Base-by-base conservation (phyloP, 148 eudicot genomes). In the Vaccinium darrowii region DNA sequence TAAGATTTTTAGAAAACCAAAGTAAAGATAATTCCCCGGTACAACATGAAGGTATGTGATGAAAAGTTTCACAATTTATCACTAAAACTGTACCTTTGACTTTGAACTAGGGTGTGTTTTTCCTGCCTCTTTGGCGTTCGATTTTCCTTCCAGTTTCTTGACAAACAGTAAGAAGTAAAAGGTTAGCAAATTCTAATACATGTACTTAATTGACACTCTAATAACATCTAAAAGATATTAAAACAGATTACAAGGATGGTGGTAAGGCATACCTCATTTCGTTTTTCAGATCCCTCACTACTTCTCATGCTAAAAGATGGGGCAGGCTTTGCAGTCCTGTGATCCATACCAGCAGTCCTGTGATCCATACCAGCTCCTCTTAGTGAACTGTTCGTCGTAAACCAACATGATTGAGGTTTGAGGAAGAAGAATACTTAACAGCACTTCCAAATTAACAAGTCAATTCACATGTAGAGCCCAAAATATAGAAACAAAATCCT, bases 131-230 rank as follows among this genome's bases (percentile, higher is more conserved):
- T 89, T 90, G 50, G 90, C 81, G 58, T 77, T 81, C 39, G 89
- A 84, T 86, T 91, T 88, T 80, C 86, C 91, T 84, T 88, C 96
- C 39, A 81, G 63, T 72, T 88, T 92, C 85, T 90, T 91, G 18
- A 89, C 58, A 81, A 85, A 85, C 96, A 93, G 87, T 19, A 81
- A 69, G 67, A 85, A 69, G 67, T 33, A 52, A 51, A 51, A 78
- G 71, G 80, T 81, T 51, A 73, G 23, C n/a, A 65, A 75, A 76
- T 73, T 25, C 36, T 18, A 16, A 79, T 30, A 73, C 67, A 57
- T 19, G n/a, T 18, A 52, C 25, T 14, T 9, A 53, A 62, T 30
- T 8, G 12, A 39, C 74, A 39, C 2, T n/a, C 11, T 16, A 76
- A 27, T 16, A 21, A 13, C 18, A 58, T 39, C 58, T 76, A 49